Conservation (phyloP, 306 rosid species). For the Biancaea sappan region DNA sequence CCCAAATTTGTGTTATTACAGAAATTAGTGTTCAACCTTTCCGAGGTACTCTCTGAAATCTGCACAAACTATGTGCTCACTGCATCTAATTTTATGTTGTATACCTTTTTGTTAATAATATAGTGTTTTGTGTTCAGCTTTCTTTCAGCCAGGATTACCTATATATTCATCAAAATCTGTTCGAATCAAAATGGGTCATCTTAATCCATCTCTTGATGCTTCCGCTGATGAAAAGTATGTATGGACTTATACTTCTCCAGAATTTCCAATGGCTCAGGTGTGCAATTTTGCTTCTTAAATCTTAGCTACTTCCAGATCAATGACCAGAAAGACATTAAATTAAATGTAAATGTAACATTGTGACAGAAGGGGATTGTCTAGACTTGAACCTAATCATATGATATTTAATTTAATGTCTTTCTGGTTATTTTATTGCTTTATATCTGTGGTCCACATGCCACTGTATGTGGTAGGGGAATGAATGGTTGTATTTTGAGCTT, state of each 20-base stretch:
- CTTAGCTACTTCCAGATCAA: conserved; percentile 26
- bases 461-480: not conserved
- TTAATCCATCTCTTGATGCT: conserved; percentile 40
- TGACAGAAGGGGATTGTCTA: too few relatives aligned
- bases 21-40: conserved; percentile 81
- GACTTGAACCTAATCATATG: too few relatives aligned
- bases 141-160: conserved; percentile 69
- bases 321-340: too few relatives aligned
- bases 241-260: conserved; percentile 89
- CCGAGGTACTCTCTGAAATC: conserved; percentile 52
- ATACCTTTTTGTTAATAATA: conserved; percentile 25
- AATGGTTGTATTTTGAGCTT: not conserved
- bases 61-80: conserved; percentile 21
- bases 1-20: conserved; percentile 63
- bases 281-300: conserved; percentile 22
- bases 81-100: conserved; percentile 10
- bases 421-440: not conserved
- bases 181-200: conserved; percentile 77
- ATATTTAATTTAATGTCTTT: too few relatives aligned
- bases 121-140: conserved; percentile 50
- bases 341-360: too few relatives aligned
- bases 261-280: conserved; percentile 83
- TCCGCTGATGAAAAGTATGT: conserved; percentile 46
- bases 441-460: not conserved
- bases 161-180: conserved; percentile 80